phyloP scores from a whole-genome alignment of 345 rosid genomes.

The Pugionium cornutum region DNA sequence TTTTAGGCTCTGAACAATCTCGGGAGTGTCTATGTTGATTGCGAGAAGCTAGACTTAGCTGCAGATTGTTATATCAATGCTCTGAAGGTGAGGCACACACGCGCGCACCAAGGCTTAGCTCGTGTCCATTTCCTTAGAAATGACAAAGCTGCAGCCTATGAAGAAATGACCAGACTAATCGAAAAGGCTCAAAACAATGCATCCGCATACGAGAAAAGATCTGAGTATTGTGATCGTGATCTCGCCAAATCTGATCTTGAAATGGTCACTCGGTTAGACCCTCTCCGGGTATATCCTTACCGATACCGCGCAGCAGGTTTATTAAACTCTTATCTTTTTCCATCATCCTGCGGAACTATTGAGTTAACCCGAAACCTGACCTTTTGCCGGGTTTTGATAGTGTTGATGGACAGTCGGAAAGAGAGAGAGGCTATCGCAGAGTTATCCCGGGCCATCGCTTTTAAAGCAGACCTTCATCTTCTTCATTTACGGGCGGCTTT shows the following conservation, averaged over 20 bases:
- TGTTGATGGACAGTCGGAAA: constrained; percentile 85
- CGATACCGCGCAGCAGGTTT: constrained; percentile 96
- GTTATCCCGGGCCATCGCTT: constrained; percentile 80
- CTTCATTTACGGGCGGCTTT: constrained; percentile 94
- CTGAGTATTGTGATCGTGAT: constrained; percentile 93
- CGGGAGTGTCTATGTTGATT: constrained; percentile 87
- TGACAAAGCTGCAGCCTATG: constrained; percentile 72
- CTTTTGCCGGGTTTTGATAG: constrained; percentile 42
- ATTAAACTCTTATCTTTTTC: constrained; percentile 1
- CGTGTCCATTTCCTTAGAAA: constrained; percentile 83
- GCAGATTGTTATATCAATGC: constrained; percentile 98
- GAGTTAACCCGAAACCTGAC: background rate
- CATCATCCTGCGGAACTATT: background rate
- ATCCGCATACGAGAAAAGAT: constrained; percentile 97
- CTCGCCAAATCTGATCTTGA: constrained; percentile 84
- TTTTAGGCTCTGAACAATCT: constrained; percentile 97
- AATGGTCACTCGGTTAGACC: constrained; percentile 88
- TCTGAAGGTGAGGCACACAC: constrained; percentile 84
- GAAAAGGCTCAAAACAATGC: constrained; percentile 87
- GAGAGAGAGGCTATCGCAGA: constrained; percentile 90
- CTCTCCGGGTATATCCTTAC: constrained; percentile 96
- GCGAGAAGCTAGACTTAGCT: constrained; percentile 68
- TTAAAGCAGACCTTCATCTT: constrained; percentile 92
- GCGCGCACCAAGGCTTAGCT: constrained; percentile 98
- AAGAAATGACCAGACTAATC: constrained; percentile 89